phyloP scores from a whole-genome alignment of 345 rosid genomes.

The Populus alba region DNA sequence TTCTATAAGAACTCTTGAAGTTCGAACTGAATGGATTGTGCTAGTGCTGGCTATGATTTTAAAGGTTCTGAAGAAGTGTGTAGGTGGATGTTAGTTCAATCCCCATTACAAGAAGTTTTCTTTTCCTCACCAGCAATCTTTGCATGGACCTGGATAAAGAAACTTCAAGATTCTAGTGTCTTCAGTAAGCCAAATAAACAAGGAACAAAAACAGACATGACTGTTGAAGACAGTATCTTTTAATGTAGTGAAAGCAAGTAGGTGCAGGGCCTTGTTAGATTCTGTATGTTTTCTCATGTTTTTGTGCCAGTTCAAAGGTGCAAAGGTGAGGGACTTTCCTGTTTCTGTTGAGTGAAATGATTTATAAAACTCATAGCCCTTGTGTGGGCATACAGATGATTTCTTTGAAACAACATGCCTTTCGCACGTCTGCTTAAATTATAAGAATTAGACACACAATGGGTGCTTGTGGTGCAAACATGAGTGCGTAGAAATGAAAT shows the following conservation, averaged over 20 bases:
- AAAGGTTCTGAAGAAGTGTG: conserved; percentile 2
- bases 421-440: neutral
- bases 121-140: conserved; percentile 8
- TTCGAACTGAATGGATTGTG: neutral
- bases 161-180: neutral
- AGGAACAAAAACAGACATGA: neutral
- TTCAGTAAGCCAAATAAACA: neutral
- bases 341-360: neutral
- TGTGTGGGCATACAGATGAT: neutral
- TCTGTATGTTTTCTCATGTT: neutral
- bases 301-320: neutral
- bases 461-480: no score
- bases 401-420: neutral
- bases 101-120: neutral
- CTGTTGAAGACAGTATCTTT: neutral
- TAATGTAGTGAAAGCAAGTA: neutral
- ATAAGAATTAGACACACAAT: neutral
- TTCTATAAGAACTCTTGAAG: neutral
- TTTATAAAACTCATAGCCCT: neutral
- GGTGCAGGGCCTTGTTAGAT: neutral
- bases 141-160: neutral
- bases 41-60: conserved; percentile 1
- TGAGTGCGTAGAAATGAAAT: no score
- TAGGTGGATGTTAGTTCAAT: conserved; percentile 10
- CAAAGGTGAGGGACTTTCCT: neutral